These are phyloP conservation scores for Wakefieldia striispora DNA, from an alignment of 768 basidiomycete genomes.

Conservation along the genomic window DNA sequence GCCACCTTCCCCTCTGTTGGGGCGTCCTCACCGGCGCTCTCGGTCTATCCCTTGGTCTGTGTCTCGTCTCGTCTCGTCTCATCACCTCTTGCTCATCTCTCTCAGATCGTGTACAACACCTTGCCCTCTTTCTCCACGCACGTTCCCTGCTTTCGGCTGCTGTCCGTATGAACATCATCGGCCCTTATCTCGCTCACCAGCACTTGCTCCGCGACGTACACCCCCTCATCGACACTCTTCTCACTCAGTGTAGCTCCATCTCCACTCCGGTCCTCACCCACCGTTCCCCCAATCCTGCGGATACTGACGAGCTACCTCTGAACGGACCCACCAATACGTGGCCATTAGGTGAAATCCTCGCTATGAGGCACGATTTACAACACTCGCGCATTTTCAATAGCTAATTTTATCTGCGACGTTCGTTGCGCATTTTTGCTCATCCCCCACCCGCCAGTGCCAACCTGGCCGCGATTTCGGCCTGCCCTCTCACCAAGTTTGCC, in stretches of 20 bases:
- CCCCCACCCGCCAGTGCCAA: conserved; percentile 64
- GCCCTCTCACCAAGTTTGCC: conserved; percentile 88
- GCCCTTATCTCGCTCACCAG: conserved; percentile 91
- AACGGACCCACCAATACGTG: conserved; percentile 85
- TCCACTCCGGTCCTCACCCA: conserved; percentile 44
- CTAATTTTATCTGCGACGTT: conserved; percentile 26
- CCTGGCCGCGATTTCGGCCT: conserved; percentile 88
- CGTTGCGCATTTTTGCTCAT: conserved; percentile 13
- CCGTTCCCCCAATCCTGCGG: background rate
- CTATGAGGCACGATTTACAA: conserved; percentile 87
- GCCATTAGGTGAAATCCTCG: conserved; percentile 93
- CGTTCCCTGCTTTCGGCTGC: conserved; percentile 88
- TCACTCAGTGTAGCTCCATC: conserved; percentile 43
- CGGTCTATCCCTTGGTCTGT: conserved; percentile 64
- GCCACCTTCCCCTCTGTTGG: conserved; percentile 92
- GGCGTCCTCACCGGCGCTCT: conserved; percentile 80
- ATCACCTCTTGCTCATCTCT: conserved; percentile 4
- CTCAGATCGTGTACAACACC: conserved; percentile 76
- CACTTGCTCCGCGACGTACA: conserved; percentile 71
- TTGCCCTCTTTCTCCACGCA: conserved; percentile 92
- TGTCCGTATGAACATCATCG: conserved; percentile 86
- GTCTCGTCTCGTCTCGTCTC: background rate
- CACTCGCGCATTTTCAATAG: conserved; percentile 98
- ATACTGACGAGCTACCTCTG: conserved; percentile 24
- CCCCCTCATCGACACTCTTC: conserved; percentile 60